A percentile compares a stretch with the other conserved stretches of the same genome.
Conservation (phyloP, 371 early-diverging fungal species). For the Fennellomyces sp. region DNA sequence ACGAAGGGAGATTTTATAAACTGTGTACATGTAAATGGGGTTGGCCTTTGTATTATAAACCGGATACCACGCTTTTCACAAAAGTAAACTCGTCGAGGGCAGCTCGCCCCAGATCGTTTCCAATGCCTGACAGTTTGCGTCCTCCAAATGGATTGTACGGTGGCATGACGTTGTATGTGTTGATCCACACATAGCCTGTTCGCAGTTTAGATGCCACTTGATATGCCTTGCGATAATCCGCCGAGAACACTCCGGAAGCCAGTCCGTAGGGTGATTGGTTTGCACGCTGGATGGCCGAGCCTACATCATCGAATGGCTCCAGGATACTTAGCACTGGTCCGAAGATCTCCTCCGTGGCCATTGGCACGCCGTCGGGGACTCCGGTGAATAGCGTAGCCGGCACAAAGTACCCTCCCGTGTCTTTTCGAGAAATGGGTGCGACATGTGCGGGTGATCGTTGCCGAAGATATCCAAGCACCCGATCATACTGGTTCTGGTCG, state of each 20-base stretch:
- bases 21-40: neutral
- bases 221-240: slow-evolving; percentile 61
- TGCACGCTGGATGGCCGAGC: slow-evolving; percentile 69
- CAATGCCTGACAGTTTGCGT: slow-evolving; percentile 79
- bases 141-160: slow-evolving; percentile 86
- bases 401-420: slow-evolving; percentile 63
- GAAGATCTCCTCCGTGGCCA: slow-evolving; percentile 87
- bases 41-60: slow-evolving; percentile 9
- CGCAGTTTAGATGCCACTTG: slow-evolving; percentile 55
- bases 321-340: slow-evolving; percentile 79
- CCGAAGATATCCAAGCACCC: slow-evolving; percentile 41
- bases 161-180: slow-evolving; percentile 62
- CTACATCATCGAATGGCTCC: slow-evolving; percentile 69
- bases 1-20: slow-evolving; percentile 16
- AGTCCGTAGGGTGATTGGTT: slow-evolving; percentile 82
- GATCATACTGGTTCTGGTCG: slow-evolving; percentile 73
- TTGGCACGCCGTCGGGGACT: slow-evolving; percentile 51
- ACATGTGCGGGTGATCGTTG: neutral
- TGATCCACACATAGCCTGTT: slow-evolving; percentile 48
- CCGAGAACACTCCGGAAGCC: slow-evolving; percentile 78
- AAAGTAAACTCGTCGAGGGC: slow-evolving; percentile 68
- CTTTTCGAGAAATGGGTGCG: neutral
- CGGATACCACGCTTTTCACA: slow-evolving; percentile 58
- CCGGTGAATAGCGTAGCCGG: slow-evolving; percentile 71
- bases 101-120: slow-evolving; percentile 74